Percentiles rank a stretch among this genome's conserved stretches.
Conservation (phyloP, 2,329 filamentous ascomycete species). For the Ophiocordyceps sinensis region DNA sequence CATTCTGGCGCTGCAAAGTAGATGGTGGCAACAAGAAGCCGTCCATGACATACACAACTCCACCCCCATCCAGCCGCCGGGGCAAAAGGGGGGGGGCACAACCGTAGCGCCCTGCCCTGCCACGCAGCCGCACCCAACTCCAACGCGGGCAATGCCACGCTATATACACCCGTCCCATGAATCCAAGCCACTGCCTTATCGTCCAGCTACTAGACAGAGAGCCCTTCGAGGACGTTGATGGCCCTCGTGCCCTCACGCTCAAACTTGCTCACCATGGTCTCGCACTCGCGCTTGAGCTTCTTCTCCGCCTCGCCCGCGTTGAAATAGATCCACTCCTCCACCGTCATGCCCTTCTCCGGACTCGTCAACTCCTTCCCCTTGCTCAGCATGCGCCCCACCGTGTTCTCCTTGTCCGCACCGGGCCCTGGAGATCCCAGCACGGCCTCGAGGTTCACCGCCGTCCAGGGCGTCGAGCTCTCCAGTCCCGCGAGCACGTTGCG, state of each 20-base stretch:
- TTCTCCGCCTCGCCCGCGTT: conserved; percentile 72
- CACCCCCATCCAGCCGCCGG: too few species aligned
- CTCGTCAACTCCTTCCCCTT: conserved; percentile 50
- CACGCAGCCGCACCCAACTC: too few species aligned
- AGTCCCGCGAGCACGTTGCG: conserved; percentile 40
- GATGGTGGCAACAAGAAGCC: too few species aligned
- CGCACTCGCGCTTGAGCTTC: conserved; percentile 66
- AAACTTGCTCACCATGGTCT: conserved; percentile 67
- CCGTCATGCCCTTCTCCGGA: conserved; percentile 76
- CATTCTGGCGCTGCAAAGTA: too few species aligned
- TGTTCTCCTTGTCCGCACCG: conserved; percentile 36
- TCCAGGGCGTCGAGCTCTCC: conserved; percentile 51
- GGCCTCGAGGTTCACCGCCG: conserved; percentile 58
- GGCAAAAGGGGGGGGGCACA: too few species aligned
- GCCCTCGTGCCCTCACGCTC: conserved; percentile 71
- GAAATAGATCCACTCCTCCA: conserved; percentile 81
- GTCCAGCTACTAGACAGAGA: conserved; percentile 35
- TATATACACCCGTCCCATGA: neutral
- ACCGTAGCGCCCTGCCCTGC: too few species aligned
- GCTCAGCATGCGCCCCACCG: conserved; percentile 32
- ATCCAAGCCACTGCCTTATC: neutral
- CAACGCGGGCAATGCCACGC: neutral
- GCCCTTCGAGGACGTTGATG: conserved; percentile 60
- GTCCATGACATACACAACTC: too few species aligned
- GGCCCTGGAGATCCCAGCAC: conserved; percentile 39